phyloP scores from a whole-genome alignment of 1,284 basidiomycete genomes.

The Mrakiaceae sp. region DNA sequence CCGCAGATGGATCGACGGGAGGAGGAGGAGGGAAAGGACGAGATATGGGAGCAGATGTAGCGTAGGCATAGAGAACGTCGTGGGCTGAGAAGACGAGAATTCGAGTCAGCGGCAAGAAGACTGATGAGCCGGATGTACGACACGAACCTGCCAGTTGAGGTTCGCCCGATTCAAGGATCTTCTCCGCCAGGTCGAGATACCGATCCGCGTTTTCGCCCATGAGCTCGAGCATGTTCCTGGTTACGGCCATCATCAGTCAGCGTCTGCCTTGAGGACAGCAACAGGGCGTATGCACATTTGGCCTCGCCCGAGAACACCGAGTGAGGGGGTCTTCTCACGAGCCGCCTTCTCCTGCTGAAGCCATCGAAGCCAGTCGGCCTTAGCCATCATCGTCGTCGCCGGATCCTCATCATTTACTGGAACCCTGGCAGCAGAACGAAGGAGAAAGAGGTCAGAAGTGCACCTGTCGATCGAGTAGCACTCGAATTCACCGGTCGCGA shows the following conservation, averaged over 20 bases:
- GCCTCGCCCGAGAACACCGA: constrained; percentile 30
- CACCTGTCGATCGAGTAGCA: background rate
- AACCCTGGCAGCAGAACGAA: constrained; percentile 31
- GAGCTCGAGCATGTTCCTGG: constrained; percentile 48
- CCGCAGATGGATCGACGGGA: no score
- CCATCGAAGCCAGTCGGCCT: constrained; percentile 43
- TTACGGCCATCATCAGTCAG: background rate
- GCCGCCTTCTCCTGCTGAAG: constrained; percentile 36
- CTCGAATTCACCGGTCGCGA: background rate
- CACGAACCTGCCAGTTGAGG: background rate
- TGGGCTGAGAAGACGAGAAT: constrained; percentile 21
- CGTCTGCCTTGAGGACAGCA: background rate
- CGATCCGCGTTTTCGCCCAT: constrained; percentile 47
- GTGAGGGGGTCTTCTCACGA: no score
- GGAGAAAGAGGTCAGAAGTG: background rate
- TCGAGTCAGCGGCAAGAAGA: no score
- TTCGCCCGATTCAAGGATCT: constrained; percentile 39
- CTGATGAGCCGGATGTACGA: background rate
- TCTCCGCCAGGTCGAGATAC: constrained; percentile 56
- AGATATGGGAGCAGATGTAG: no score
- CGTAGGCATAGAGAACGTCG: no score
- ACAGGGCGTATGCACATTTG: constrained; percentile 23
- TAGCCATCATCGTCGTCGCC: constrained; percentile 49
- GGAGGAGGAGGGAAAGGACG: no score
- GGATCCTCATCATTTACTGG: constrained; percentile 46